Evolutionary conservation across 768 basidiomycete genomes (phyloP), one percentile per base, ranked within the genome.

Genomic region (Suillus alpinus): DNA sequence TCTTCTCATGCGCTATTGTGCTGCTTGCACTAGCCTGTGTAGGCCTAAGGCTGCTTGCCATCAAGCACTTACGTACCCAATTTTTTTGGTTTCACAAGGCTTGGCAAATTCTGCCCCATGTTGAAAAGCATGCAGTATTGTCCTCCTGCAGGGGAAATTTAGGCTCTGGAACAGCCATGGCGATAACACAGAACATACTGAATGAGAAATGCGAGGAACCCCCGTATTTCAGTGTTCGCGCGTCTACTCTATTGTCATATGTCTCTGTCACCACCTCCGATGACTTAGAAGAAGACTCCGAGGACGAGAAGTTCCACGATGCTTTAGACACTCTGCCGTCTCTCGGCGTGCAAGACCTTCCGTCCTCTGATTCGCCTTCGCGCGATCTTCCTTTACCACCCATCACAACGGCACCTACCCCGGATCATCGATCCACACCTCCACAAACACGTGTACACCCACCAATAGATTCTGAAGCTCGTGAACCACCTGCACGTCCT

Each of bases 291-390:
- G 49, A 50, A 50, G 31, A 50, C 10, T 67, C 67, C 23, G 71
- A 71, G n/a, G 71, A 71, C 31, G 69, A 68, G 60, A 74, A 71
- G n/a, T 74, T 65, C 53, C 68, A 71, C 23, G 72, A 73, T 51
- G 71, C 70, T 7, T 58, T 73, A 7, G 73, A 75, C 40, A 59
- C 55, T 46, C 73, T 65, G 6, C 68, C 68, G 13, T 63, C 73
- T 44, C 63, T 64, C 12, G 26, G 31, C 39, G 16, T 52, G 39
- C 61, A 59, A 49, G 64, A 69, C 51, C 68, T 69, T 41, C 66
- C 73, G 43, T 60, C 55, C 10, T 49, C 9, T n/a, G 37, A 43
- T 36, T 55, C 64, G 56, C 56, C 43, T 62, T 56, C 51, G 55
- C 57, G 44, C 12, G 61, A 71, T 44, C 60, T 63, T 58, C 61